Evolutionary conservation across 345 rosid genomes (phyloP).

Genomic region (Dipteronia dyeriana): DNA sequence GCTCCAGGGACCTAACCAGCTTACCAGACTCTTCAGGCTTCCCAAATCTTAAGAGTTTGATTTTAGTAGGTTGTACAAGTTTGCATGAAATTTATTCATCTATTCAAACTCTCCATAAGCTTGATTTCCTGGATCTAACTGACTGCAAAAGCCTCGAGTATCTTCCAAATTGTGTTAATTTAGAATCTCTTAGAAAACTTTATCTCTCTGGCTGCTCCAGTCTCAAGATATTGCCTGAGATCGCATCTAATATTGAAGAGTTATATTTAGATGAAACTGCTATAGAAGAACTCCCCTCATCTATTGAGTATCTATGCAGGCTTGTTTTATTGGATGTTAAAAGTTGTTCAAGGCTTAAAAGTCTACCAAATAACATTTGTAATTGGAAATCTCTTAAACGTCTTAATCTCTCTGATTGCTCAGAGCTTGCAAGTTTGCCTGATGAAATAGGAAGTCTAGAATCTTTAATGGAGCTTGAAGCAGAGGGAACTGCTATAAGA

Average conservation of each 20-base stretch:
- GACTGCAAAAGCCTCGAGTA: constrained; percentile 15
- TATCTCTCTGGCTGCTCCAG: background rate
- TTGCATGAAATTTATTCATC: constrained; percentile 23
- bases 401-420: constrained; percentile 10
- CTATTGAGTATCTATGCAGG: constrained; percentile 16
- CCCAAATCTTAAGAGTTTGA: constrained; percentile 21
- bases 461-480: too few species aligned
- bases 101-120: constrained; percentile 26
- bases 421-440: background rate
- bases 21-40: constrained; percentile 29
- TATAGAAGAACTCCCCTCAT: background rate
- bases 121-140: constrained; percentile 25
- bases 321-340: constrained; percentile 31
- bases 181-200: background rate
- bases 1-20: constrained; percentile 20
- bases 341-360: background rate
- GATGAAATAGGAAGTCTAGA: too few species aligned
- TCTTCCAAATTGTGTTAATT: background rate
- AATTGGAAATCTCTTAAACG: constrained; percentile 22
- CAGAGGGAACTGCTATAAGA: background rate
- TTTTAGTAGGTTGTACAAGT: too few species aligned
- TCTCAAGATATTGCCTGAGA: constrained; percentile 17
- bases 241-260: constrained; percentile 25
- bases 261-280: constrained; percentile 18
- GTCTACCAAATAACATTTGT: constrained; percentile 7